These are phyloP conservation scores for Boletus subparvulus DNA, from an alignment of 768 basidiomycete genomes.

Conservation along the genomic window DNA sequence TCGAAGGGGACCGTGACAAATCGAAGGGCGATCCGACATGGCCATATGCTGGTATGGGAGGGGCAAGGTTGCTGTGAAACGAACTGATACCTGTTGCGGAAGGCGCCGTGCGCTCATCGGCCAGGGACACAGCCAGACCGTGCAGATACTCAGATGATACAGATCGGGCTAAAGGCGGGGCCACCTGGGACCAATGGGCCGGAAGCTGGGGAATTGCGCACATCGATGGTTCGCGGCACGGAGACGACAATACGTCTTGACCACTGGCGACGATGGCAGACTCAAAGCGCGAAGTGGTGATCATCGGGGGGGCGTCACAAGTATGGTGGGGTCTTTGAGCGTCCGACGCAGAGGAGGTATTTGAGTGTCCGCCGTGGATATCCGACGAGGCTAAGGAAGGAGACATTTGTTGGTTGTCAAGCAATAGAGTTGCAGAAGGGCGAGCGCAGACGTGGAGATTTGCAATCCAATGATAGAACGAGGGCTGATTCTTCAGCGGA, in stretches of 20 bases:
- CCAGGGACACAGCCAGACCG: not conserved
- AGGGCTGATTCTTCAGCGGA: slow-evolving; percentile 15
- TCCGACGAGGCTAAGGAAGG: slow-evolving; percentile 26
- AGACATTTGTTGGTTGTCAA: slow-evolving; percentile 36
- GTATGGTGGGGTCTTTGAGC: not conserved
- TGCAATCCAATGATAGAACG: slow-evolving; percentile 29
- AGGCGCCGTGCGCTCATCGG: slow-evolving; percentile 1
- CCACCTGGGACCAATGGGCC: slow-evolving; percentile 7
- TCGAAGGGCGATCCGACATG: slow-evolving; percentile 32
- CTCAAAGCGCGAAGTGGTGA: slow-evolving; percentile 7
- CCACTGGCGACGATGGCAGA: not conserved
- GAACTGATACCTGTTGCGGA: not conserved
- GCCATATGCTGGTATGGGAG: not conserved
- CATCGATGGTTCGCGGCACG: slow-evolving; percentile 8
- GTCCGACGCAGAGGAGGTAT: slow-evolving; percentile 18
- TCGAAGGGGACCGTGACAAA: slow-evolving; percentile 27
- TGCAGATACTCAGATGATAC: slow-evolving; percentile 4
- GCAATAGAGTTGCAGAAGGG: slow-evolving; percentile 25
- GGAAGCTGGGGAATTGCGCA: not conserved
- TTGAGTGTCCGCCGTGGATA: slow-evolving; percentile 20
- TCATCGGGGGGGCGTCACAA: slow-evolving; percentile 19
- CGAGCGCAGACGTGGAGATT: slow-evolving; percentile 24
- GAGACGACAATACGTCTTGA: slow-evolving; percentile 6
- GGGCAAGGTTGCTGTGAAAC: slow-evolving; percentile 3
- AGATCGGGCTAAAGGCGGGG: not conserved